A percentile compares a stretch with the other conserved stretches of the same genome.
Evolutionary conservation across 257 asterid species (phyloP).

Genomic region (Anisodus acutangulus): DNA sequence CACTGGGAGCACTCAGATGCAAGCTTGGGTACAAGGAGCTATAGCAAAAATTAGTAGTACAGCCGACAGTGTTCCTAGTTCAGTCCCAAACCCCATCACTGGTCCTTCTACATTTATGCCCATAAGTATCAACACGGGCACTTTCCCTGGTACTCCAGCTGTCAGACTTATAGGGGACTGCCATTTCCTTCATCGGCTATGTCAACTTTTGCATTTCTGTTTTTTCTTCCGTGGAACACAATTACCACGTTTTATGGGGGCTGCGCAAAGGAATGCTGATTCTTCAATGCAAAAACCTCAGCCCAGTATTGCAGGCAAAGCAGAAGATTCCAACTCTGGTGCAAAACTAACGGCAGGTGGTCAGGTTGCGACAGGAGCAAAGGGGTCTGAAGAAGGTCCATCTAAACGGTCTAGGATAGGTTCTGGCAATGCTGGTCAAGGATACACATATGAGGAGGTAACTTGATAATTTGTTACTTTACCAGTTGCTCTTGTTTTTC

Average conservation of each 20-base stretch:
- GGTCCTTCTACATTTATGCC: conserved; percentile 94
- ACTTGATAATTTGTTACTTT: not conserved
- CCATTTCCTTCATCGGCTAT: conserved; percentile 93
- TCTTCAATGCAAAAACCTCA: conserved; percentile 74
- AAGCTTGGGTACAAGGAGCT: conserved; percentile 99
- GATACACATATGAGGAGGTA: conserved; percentile 98
- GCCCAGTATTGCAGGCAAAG: conserved; percentile 60
- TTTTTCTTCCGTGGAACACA: conserved; percentile 93
- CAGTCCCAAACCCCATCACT: conserved; percentile 83
- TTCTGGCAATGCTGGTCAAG: conserved; percentile 99
- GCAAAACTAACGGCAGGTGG: conserved; percentile 63
- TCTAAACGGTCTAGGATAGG: conserved; percentile 89
- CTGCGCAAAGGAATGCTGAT: conserved; percentile 81
- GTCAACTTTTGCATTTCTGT: conserved; percentile 94
- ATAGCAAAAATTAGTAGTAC: conserved; percentile 93
- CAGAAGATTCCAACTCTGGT: conserved; percentile 64
- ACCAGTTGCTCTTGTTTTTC: conserved; percentile 1
- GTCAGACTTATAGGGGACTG: conserved; percentile 98
- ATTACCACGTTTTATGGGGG: conserved; percentile 69
- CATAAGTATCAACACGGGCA: conserved; percentile 95
- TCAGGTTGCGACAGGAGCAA: conserved; percentile 64
- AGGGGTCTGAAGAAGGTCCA: conserved; percentile 90
- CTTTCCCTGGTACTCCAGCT: conserved; percentile 99
- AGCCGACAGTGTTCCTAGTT: conserved; percentile 75
- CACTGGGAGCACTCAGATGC: conserved; percentile 89